Conservation (phyloP, 768 basidiomycete species). For the Asterophora parasitica region DNA sequence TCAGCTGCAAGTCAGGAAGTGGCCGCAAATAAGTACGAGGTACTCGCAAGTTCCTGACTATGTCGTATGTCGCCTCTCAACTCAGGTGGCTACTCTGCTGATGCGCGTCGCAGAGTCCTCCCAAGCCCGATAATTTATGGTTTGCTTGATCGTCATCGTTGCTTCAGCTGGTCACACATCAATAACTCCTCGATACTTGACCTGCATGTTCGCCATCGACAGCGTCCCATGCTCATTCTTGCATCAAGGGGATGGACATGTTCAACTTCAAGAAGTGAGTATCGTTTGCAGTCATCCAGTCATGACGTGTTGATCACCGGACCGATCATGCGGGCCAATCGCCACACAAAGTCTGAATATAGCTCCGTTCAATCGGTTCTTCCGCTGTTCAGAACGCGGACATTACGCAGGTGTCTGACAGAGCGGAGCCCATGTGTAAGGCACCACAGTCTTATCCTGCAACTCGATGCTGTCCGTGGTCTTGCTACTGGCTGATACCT, state of each 20-base stretch:
- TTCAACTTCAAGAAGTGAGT: too few relatives aligned
- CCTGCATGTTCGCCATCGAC: too few relatives aligned
- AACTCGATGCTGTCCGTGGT: not conserved
- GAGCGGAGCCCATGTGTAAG: not conserved
- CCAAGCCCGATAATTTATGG: constrained; percentile 79
- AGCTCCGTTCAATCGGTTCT: too few relatives aligned
- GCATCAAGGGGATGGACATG: too few relatives aligned
- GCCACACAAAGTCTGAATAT: too few relatives aligned
- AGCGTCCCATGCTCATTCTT: too few relatives aligned
- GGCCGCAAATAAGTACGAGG: constrained; percentile 88
- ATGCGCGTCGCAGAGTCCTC: constrained; percentile 48
- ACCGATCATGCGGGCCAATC: too few relatives aligned
- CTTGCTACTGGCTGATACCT: not conserved
- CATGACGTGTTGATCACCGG: too few relatives aligned
- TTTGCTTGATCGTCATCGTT: constrained; percentile 74
- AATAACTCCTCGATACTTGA: too few relatives aligned
- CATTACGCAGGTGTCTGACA: too few relatives aligned
- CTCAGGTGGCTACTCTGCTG: not conserved
- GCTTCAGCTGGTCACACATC: constrained; percentile 67
- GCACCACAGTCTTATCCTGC: not conserved
- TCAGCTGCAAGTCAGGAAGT: constrained; percentile 66
- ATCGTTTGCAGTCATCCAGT: too few relatives aligned
- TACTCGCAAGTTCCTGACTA: constrained; percentile 96
- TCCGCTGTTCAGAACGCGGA: too few relatives aligned
- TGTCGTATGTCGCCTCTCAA: constrained; percentile 38